A percentile compares a stretch with the other conserved stretches of the same genome.
These are phyloP conservation scores for Cladosporium oxysporum DNA, from an alignment of 2,329 filamentous ascomycete genomes.

Conservation along the genomic window DNA sequence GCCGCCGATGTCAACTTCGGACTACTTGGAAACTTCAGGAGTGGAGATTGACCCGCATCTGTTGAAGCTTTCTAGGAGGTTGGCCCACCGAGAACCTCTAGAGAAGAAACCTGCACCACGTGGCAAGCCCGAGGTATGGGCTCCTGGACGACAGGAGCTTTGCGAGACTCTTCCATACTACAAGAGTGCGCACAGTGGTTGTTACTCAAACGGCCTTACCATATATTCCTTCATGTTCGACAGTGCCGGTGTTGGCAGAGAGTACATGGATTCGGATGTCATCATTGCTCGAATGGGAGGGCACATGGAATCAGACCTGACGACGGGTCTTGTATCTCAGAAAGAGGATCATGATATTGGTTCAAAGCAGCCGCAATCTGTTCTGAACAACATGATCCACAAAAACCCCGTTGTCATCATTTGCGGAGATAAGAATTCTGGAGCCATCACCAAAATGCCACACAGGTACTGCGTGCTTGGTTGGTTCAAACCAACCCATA, in stretches of 20 bases:
- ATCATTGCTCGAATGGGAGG: slow-evolving; percentile 66
- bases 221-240: slow-evolving; percentile 63
- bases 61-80: slow-evolving; percentile 26
- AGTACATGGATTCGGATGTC: slow-evolving; percentile 62
- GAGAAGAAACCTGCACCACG: slow-evolving; percentile 37
- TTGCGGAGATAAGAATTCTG: slow-evolving; percentile 54
- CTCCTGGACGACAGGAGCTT: slow-evolving; percentile 59
- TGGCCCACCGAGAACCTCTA: slow-evolving; percentile 32
- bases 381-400: slow-evolving; percentile 50
- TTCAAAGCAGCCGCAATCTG: slow-evolving; percentile 39
- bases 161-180: slow-evolving; percentile 67
- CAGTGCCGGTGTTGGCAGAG: slow-evolving; percentile 52
- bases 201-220: slow-evolving; percentile 54
- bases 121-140: slow-evolving; percentile 56
- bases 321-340: slow-evolving; percentile 49
- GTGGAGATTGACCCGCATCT: slow-evolving; percentile 20
- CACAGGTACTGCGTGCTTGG: slow-evolving; percentile 66
- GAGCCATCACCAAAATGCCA: slow-evolving; percentile 53
- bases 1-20: neutral
- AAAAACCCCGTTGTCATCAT: slow-evolving; percentile 55
- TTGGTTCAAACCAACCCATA: slow-evolving; percentile 67
- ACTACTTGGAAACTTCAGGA: neutral
- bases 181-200: slow-evolving; percentile 60
- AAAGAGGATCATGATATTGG: slow-evolving; percentile 49
- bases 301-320: slow-evolving; percentile 50